Evolutionary conservation across 768 basidiomycete species (phyloP).

Genomic region (Agrocybe pediades): DNA sequence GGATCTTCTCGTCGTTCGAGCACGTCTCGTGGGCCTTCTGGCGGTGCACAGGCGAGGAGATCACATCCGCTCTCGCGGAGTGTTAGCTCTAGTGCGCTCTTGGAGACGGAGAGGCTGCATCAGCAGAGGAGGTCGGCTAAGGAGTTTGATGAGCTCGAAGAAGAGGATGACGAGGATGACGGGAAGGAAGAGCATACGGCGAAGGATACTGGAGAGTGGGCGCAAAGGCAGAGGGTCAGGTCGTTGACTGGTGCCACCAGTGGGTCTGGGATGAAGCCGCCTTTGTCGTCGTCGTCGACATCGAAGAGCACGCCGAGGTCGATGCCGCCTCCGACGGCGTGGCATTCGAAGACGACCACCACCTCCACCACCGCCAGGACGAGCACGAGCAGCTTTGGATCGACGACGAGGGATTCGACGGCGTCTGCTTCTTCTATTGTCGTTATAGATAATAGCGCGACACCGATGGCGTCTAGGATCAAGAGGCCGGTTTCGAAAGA

Average conservation of each 20-base stretch:
- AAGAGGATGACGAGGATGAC: constrained; percentile 16
- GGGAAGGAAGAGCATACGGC: constrained; percentile 11
- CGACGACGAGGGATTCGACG: constrained; percentile 3
- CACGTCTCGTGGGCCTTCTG: too few species aligned
- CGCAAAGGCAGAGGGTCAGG: constrained; percentile 12
- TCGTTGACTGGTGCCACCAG: not conserved
- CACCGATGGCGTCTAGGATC: constrained; percentile 16
- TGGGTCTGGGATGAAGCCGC: too few species aligned
- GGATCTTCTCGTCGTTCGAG: constrained; percentile 18
- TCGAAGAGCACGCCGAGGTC: not conserved
- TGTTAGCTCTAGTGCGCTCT: constrained; percentile 31
- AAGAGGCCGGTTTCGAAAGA: constrained; percentile 10
- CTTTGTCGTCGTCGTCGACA: not conserved
- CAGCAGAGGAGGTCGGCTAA: constrained; percentile 5
- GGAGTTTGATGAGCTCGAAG: constrained; percentile 13
- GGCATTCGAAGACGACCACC: constrained; percentile 8
- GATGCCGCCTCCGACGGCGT: constrained; percentile 14
- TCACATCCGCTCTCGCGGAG: constrained; percentile 35
- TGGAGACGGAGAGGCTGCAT: constrained; percentile 13
- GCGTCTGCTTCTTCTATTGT: constrained; percentile 19
- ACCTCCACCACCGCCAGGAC: constrained; percentile 11
- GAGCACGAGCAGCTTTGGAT: constrained; percentile 33
- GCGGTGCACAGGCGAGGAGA: too few species aligned
- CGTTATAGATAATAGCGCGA: constrained; percentile 21
- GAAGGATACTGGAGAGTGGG: constrained; percentile 23